Evolutionary conservation across 129 eudicot species (phyloP), one percentile per base, ranked within the genome.

Genomic region (Chrysanthemum lavandulifolium): DNA sequence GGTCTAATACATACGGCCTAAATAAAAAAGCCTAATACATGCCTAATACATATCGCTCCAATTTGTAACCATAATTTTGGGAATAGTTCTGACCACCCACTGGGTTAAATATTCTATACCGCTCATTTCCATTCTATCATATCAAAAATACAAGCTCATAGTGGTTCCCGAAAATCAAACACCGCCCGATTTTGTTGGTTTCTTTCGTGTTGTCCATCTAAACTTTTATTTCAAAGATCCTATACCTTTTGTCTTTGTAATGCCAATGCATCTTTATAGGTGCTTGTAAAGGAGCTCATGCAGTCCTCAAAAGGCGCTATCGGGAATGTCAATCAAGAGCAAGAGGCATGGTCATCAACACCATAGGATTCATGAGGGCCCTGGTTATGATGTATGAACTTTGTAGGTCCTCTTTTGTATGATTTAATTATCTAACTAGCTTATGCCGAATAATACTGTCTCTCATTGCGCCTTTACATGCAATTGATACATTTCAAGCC

Each of bases 321-420:
- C n/a, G 98, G 96, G 66, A 94, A 94, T 68, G 65, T 10, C 97
- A 94, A 74, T 94, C 98, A 69, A 88, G 97, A 76, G 98, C 98
- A 48, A 87, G 96, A 4, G 97, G 98, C 79, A 89, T 94, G 98
- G 97, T 94, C 54, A 90, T 94, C 70, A 94, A 94, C 81, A 90
- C 98, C 77, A 94, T 94, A 97, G 98, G 98, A 67, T 94, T 89
- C 85, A 88, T 89, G 98, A 94, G 66, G 96, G 92, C 73, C 85
- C 83, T 76, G 98, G 98, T 68, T 94, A 94, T 82, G 98, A 94
- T 84, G 98, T 87, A 86, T 50, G 75, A 49, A 23, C 69, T 57
- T 45, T 53, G 50, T 9, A 70, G 61, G 71, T 57, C 8, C 36
- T 23, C 23, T n/a, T n/a, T 47, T 21, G 18, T 61, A 51, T 53